phyloP scores from a whole-genome alignment of 441 rosid genomes.

The Corymbia calophylla region DNA sequence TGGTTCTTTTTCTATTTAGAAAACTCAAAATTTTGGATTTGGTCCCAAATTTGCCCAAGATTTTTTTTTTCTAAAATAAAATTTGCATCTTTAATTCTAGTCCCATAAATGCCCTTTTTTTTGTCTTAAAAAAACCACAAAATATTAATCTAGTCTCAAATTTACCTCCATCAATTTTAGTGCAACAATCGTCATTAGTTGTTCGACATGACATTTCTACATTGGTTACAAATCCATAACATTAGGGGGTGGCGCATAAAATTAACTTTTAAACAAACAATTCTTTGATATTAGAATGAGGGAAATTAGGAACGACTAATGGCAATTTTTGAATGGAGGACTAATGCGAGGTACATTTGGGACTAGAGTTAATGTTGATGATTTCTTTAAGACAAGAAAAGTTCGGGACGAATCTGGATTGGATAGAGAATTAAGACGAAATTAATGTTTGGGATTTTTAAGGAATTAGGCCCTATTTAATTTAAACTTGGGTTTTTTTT shows the following conservation, averaged over 20 bases:
- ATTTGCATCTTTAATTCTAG: too few relatives aligned
- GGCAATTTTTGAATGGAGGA: neutral
- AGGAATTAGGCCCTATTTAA: neutral
- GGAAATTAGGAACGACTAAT: neutral
- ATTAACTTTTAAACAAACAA: neutral
- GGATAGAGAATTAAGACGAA: neutral
- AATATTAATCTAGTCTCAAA: neutral
- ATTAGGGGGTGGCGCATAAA: neutral
- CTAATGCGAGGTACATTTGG: neutral
- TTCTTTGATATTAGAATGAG: neutral
- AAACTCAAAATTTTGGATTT: neutral
- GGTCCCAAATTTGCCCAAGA: neutral
- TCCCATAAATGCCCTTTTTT: neutral
- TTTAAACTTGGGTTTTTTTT: neutral
- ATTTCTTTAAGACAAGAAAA: too few relatives aligned
- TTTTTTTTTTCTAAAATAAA: too few relatives aligned
- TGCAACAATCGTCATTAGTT: neutral
- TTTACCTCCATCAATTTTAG: neutral
- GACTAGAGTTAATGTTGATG: neutral
- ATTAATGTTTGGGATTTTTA: neutral
- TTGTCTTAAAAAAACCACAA: neutral
- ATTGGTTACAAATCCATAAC: neutral
- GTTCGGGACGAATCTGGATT: neutral
- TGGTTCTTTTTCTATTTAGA: too few relatives aligned
- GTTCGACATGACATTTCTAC: neutral